phyloP scores from a whole-genome alignment of 2,329 filamentous ascomycete species.

The Fusarium concolor region DNA sequence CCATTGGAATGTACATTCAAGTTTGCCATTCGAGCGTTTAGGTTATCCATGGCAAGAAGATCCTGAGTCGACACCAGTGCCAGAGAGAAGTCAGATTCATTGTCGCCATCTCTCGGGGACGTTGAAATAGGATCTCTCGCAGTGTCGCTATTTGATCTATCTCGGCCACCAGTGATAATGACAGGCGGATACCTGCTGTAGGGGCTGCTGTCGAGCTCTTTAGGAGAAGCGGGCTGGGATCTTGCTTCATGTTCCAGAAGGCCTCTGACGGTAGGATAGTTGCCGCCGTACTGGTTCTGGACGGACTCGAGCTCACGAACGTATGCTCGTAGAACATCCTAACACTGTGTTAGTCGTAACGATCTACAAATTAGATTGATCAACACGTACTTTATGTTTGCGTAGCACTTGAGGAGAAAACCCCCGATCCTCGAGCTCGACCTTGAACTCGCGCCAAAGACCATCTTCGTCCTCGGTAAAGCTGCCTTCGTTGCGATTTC shows the following conservation, averaged over 20 bases:
- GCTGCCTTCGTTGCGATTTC: slow-evolving; percentile 54
- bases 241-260: slow-evolving; percentile 61
- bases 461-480: slow-evolving; percentile 61
- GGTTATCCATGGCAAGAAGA: slow-evolving; percentile 60
- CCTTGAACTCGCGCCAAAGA: slow-evolving; percentile 68
- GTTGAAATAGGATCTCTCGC: slow-evolving; percentile 49
- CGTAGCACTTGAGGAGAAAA: slow-evolving; percentile 66
- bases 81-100: slow-evolving; percentile 52
- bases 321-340: slow-evolving; percentile 71
- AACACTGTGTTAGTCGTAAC: slow-evolving; percentile 34
- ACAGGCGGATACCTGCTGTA: slow-evolving; percentile 58
- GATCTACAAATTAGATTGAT: slow-evolving; percentile 7
- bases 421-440: slow-evolving; percentile 68
- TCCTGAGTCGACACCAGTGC: slow-evolving; percentile 67
- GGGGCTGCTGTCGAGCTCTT: slow-evolving; percentile 52
- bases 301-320: slow-evolving; percentile 69
- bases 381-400: slow-evolving; percentile 65
- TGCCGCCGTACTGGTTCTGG: slow-evolving; percentile 55
- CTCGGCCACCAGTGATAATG: slow-evolving; percentile 53
- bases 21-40: slow-evolving; percentile 56
- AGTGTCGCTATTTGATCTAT: slow-evolving; percentile 50
- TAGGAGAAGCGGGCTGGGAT: slow-evolving; percentile 48
- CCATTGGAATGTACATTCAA: slow-evolving; percentile 53
- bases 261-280: slow-evolving; percentile 63
- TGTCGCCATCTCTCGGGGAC: slow-evolving; percentile 53